Conservation (phyloP, 768 basidiomycete species). For the Hortiboletus flavorubellus region DNA sequence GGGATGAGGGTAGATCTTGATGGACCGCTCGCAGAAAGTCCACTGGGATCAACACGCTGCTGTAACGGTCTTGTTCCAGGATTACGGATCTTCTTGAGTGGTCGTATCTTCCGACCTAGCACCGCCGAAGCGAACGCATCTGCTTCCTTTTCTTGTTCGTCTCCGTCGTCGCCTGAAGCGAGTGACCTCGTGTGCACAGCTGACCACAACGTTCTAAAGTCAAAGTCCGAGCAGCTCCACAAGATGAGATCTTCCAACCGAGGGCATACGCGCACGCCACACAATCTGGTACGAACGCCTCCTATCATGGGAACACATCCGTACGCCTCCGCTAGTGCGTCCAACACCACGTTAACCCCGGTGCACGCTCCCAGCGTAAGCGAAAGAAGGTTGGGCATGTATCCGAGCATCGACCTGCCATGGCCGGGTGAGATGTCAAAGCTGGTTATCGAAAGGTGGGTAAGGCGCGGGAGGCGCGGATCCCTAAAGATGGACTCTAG, state of each 20-base stretch:
- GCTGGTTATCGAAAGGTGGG: conserved; percentile 48
- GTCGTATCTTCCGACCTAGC: conserved; percentile 32
- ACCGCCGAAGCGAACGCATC: conserved; percentile 25
- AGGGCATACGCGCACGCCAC: conserved; percentile 48
- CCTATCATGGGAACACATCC: conserved; percentile 16
- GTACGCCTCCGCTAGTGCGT: conserved; percentile 39
- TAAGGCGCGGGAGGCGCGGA: conserved; percentile 49
- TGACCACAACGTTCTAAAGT: conserved; percentile 34
- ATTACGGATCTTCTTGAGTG: conserved; percentile 33
- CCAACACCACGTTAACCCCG: conserved; percentile 40
- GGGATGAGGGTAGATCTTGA: conserved; percentile 36
- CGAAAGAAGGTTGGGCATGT: conserved; percentile 48
- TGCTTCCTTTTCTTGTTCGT: conserved; percentile 13
- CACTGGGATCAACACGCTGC: conserved; percentile 11
- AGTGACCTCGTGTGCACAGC: conserved; percentile 36
- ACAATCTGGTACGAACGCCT: conserved; percentile 16
- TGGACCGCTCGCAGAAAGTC: conserved; percentile 13
- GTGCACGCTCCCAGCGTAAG: conserved; percentile 47
- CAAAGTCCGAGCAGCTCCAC: conserved; percentile 48
- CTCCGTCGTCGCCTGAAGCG: conserved; percentile 9
- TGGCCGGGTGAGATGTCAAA: conserved; percentile 41
- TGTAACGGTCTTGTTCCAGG: conserved; percentile 2
- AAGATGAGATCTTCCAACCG: conserved; percentile 48
- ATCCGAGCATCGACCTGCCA: conserved; percentile 44
- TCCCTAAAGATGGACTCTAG: conserved; percentile 54